Base-by-base conservation (phyloP, 148 eudicot genomes). In the Silene uniflora region DNA sequence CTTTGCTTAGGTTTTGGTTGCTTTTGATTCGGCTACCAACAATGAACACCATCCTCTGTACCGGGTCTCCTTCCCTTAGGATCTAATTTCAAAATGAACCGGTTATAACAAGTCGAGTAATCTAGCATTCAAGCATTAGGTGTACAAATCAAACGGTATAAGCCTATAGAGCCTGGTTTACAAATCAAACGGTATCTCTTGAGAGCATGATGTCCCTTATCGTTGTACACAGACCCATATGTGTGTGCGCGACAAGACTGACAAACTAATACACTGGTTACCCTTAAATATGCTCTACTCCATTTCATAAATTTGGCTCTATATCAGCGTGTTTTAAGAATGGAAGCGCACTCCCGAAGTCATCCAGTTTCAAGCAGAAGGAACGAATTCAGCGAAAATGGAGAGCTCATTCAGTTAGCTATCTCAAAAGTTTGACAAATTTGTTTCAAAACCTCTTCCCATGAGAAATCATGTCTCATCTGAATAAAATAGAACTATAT, bases 51-150 rank as follows among this genome's bases (percentile, higher is more conserved):
- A 93, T 89, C n/a, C 93, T 58, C 44, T 88, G 93, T 54, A 91
- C 98, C 0, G 97, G 93, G 74, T 93, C 98, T n/a, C 98, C 98
- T 86, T 93, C 97, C 73, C 97, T 85, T 49, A 93, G 77, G 52
- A 93, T 84, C 97, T 93, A 79, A 23, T 79, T 25, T 59, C 0
- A 63, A 54, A 66, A 32, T 25, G 18, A 14, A 22, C 14, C 10
- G 16, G 55, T 49, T 14, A 49, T 49, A 11, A 49, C 16, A 49
- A 49, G 3, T 49, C 14, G 3, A 49, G 55, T 49, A 49, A 49
- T 49, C 10, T 14, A 10, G 55, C 42, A 35, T 35, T 3, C 5
- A 1, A 5, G 0, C 42, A 6, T 39, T 39, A 39, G 10, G n/a
- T n/a, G n/a, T n/a, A n/a, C n/a, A n/a, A n/a, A n/a, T n/a, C n/a